Evolutionary conservation across 306 rosid genomes (phyloP).

Genomic region (Lathyrus oleraceus): DNA sequence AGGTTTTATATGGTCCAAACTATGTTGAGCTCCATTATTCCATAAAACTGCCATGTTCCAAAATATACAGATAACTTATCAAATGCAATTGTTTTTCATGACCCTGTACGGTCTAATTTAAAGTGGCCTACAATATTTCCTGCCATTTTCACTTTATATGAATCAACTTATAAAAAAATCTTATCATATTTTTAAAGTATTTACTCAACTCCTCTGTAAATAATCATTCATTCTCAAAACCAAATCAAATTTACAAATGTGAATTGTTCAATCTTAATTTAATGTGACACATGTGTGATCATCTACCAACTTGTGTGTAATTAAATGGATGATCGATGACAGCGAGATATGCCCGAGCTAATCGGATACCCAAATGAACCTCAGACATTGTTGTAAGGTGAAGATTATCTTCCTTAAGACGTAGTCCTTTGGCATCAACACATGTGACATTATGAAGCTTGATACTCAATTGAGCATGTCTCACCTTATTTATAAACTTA

Average conservation of each 20-base stretch:
- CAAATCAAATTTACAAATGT: neutral
- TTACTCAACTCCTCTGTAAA: neutral
- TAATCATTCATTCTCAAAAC: neutral
- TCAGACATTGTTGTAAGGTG: slow-evolving; percentile 56
- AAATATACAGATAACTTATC: neutral
- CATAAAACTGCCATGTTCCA: slow-evolving; percentile 17
- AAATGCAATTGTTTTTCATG: neutral
- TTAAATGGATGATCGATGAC: slow-evolving; percentile 21
- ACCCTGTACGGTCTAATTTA: neutral
- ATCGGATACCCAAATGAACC: slow-evolving; percentile 51
- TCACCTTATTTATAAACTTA: slow-evolving; percentile 43
- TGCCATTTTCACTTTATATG: slow-evolving; percentile 3
- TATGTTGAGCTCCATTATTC: slow-evolving; percentile 15
- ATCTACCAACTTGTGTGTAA: slow-evolving; percentile 15
- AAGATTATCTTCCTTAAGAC: slow-evolving; percentile 48
- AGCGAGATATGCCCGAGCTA: slow-evolving; percentile 48
- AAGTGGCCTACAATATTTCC: slow-evolving; percentile 2
- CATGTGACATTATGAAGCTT: slow-evolving; percentile 46
- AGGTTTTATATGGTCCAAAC: slow-evolving; percentile 29
- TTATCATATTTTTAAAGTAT: neutral
- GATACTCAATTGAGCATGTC: slow-evolving; percentile 54
- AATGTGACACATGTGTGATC: neutral
- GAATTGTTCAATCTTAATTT: neutral
- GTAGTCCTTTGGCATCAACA: slow-evolving; percentile 55
- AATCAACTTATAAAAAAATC: neutral